Percentiles rank a stretch among this genome's conserved stretches.
These are phyloP conservation scores for Datura wrightii DNA, from an alignment of 257 asterid species.

Conservation along the genomic window DNA sequence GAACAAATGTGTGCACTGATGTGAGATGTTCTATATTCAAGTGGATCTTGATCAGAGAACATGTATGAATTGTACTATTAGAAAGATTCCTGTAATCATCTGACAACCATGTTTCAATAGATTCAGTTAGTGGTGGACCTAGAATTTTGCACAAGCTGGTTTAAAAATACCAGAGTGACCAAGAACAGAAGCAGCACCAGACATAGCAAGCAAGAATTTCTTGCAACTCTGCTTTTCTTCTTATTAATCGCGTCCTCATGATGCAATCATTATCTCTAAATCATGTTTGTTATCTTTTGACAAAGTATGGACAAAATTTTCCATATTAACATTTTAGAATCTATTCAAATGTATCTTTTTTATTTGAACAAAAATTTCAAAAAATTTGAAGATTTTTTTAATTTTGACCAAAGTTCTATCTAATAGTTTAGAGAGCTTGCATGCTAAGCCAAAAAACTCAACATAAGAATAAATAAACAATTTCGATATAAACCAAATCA, in stretches of 20 bases:
- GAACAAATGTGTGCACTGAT: neutral
- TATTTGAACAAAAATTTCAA: neutral
- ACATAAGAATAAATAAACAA: neutral
- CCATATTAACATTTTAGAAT: neutral
- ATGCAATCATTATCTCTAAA: neutral
- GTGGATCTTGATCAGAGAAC: neutral
- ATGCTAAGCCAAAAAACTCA: neutral
- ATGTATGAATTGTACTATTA: slow-evolving; percentile 15
- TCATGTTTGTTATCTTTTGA: neutral
- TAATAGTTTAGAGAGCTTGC: neutral
- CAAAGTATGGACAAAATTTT: slow-evolving; percentile 6
- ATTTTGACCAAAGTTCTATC: neutral
- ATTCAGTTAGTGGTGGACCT: neutral
- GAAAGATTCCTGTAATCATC: neutral
- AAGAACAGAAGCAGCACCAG: slow-evolving; percentile 9
- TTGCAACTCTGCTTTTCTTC: neutral
- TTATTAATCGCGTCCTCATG: neutral
- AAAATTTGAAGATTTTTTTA: neutral
- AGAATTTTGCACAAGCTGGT: neutral
- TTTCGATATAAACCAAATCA: neutral
- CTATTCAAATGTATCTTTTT: neutral
- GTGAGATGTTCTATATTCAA: slow-evolving; percentile 13
- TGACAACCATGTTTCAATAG: slow-evolving; percentile 10
- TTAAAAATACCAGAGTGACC: neutral
- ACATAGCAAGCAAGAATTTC: neutral